Conservation (phyloP, 495 filamentous ascomycete genomes). For the Usnea hakonensis region DNA sequence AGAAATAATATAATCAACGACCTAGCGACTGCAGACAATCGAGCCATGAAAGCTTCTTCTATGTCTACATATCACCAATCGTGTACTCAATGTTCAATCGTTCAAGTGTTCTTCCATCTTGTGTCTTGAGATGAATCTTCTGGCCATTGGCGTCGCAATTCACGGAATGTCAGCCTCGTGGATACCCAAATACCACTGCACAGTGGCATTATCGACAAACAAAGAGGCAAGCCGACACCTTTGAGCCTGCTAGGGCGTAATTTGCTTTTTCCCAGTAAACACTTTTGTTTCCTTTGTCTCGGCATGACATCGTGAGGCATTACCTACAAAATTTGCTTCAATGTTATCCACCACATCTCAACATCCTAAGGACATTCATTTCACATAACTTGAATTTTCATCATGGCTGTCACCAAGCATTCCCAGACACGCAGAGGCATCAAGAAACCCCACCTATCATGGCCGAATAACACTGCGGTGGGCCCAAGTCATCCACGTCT, state of each 20-base stretch:
- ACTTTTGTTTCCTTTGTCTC: neutral
- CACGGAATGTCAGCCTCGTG: neutral
- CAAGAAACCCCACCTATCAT: neutral
- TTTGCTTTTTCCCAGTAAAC: neutral
- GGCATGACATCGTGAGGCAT: neutral
- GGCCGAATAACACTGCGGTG: neutral
- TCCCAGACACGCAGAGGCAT: neutral
- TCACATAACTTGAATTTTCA: neutral
- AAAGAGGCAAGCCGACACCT: neutral
- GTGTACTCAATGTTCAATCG: neutral
- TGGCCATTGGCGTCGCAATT: neutral
- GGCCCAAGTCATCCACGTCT: neutral
- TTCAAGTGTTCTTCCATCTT: neutral
- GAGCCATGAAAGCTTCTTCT: neutral
- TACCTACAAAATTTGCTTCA: neutral
- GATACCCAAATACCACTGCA: neutral
- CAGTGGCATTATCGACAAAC: neutral
- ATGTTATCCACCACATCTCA: neutral
- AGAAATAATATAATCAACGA: neutral
- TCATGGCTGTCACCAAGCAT: neutral
- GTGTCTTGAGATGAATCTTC: neutral
- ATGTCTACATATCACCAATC: neutral
- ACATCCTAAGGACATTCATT: neutral
- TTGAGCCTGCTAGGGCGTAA: neutral
- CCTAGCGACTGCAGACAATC: too few species aligned